These are phyloP conservation scores for Citrullus colocynthis DNA, from an alignment of 306 rosid genomes.

Conservation along the genomic window DNA sequence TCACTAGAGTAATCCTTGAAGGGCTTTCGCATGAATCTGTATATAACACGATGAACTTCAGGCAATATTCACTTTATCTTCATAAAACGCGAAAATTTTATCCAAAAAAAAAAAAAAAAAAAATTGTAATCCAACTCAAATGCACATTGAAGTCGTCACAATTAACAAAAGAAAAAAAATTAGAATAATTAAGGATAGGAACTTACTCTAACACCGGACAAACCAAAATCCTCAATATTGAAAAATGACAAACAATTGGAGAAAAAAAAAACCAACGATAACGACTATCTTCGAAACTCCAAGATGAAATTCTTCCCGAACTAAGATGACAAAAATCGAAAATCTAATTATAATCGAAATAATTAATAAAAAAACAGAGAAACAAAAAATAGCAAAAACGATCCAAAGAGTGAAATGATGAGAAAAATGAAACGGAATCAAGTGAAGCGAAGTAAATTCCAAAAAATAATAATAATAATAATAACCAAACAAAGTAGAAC, in stretches of 20 bases:
- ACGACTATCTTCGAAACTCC: background rate
- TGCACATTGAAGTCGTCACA: background rate
- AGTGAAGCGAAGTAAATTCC: background rate
- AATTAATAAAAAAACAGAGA: background rate
- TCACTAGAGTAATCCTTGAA: conserved; percentile 21
- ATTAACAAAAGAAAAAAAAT: background rate
- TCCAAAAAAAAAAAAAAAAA: background rate
- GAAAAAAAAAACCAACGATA: background rate
- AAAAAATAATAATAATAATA: background rate
- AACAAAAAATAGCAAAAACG: background rate
- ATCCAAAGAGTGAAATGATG: background rate
- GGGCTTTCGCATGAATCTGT: conserved; percentile 34
- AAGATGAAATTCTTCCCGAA: background rate
- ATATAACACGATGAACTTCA: conserved; percentile 29
- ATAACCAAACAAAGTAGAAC: background rate
- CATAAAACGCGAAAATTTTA: conserved; percentile 5
- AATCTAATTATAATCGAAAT: background rate
- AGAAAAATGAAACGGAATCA: background rate
- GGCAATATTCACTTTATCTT: conserved; percentile 40
- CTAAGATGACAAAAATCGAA: background rate
- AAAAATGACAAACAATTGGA: conserved; percentile 1
- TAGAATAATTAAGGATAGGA: too few relatives aligned
- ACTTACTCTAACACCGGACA: background rate
- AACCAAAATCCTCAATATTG: background rate
- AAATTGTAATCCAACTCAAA: background rate